Conservation (phyloP, 352 stramenopile genomes). For the Globisporangium recalcitrans region DNA sequence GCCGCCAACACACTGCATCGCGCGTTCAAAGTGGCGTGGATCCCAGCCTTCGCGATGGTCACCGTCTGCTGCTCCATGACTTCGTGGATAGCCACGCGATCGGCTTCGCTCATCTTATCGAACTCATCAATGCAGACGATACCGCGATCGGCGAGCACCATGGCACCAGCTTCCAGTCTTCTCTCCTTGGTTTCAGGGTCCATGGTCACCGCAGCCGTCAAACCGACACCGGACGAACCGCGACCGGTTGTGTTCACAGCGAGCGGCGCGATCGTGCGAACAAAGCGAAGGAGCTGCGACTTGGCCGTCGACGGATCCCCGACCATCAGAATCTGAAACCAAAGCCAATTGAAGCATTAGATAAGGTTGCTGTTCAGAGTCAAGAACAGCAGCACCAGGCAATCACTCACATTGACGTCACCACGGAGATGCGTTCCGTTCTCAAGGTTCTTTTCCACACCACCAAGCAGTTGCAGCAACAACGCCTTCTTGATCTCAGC, state of each 20-base stretch:
- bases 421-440: slow-evolving; percentile 99
- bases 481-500: slow-evolving; percentile 95
- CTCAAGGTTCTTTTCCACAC: slow-evolving; percentile 94
- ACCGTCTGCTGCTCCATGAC: slow-evolving; percentile 99
- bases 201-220: slow-evolving; percentile 97
- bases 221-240: slow-evolving; percentile 87
- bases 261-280: slow-evolving; percentile 92
- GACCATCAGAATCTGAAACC: slow-evolving; percentile 87
- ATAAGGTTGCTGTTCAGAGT: slow-evolving; percentile 57
- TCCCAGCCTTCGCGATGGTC: slow-evolving; percentile 99
- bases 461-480: slow-evolving; percentile 83
- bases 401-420: slow-evolving; percentile 94
- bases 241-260: slow-evolving; percentile 90
- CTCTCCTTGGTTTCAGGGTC: slow-evolving; percentile 93
- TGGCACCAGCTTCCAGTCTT: slow-evolving; percentile 96
- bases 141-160: slow-evolving; percentile 98
- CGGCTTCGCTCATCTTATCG: slow-evolving; percentile 96
- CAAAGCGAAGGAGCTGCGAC: slow-evolving; percentile 96
- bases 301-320: slow-evolving; percentile 99
- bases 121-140: slow-evolving; percentile 99
- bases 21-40: slow-evolving; percentile 98
- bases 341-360: slow-evolving; percentile 1
- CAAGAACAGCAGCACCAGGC: background rate
- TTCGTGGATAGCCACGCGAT: slow-evolving; percentile 99
- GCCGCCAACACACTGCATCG: slow-evolving; percentile 97